Evolutionary conservation across 331 rosid species (phyloP).

Genomic region (Rosa hybrid): DNA sequence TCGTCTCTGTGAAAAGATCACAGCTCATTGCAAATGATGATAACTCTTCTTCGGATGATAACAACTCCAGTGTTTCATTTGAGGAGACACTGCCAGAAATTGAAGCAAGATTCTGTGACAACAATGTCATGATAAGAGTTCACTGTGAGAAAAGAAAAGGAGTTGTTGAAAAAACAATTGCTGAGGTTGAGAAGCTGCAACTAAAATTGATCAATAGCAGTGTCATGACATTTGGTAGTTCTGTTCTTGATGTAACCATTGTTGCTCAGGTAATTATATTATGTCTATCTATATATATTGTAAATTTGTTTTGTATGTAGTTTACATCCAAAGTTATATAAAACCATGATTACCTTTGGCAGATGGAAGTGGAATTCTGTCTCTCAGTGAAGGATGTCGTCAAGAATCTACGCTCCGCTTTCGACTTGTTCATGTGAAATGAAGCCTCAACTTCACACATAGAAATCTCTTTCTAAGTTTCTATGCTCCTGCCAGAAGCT

Average conservation of each 20-base stretch:
- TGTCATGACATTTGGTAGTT: conserved; percentile 70
- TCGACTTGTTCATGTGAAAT: conserved; percentile 53
- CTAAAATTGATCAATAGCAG: conserved; percentile 64
- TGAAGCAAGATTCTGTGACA: conserved; percentile 79
- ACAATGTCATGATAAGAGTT: conserved; percentile 74
- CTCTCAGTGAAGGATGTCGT: conserved; percentile 73
- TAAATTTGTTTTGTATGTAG: background rate
- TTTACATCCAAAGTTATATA: background rate
- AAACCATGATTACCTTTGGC: conserved; percentile 29
- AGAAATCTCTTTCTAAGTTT: background rate
- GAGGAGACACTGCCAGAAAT: conserved; percentile 75
- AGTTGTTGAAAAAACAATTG: conserved; percentile 54
- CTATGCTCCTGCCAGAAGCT: conserved; percentile 19
- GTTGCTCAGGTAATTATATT: conserved; percentile 66
- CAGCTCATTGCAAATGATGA: conserved; percentile 45
- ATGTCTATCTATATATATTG: background rate
- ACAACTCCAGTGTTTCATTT: conserved; percentile 21
- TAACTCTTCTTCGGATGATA: conserved; percentile 34
- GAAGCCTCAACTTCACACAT: conserved; percentile 14
- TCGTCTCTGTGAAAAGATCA: conserved; percentile 70
- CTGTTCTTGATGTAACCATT: conserved; percentile 81
- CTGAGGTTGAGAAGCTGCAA: conserved; percentile 71
- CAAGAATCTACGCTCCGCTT: conserved; percentile 58
- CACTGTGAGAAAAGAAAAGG: conserved; percentile 86
- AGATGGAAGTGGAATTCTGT: conserved; percentile 78